These are phyloP conservation scores for Immersiella caudata DNA, from an alignment of 495 filamentous ascomycete genomes.

Conservation along the genomic window DNA sequence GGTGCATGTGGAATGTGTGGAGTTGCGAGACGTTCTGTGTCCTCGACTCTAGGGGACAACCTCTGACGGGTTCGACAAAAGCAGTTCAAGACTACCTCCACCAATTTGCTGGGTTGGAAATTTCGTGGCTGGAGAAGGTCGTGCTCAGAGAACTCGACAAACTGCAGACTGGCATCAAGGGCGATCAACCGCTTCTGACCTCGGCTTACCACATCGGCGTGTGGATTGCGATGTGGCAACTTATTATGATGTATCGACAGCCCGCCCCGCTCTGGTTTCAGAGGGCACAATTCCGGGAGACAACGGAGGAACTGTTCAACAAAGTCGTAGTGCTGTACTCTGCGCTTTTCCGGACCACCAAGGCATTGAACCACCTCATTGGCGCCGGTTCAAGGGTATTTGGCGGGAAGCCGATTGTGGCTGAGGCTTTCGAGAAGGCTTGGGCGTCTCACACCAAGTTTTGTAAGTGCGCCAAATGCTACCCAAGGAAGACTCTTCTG, in stretches of 20 bases:
- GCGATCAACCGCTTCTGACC: conserved; percentile 1
- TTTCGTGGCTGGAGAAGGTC: conserved; percentile 29
- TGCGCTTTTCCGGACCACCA: conserved; percentile 26
- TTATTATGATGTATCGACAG: conserved; percentile 33
- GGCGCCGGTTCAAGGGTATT: conserved; percentile 19
- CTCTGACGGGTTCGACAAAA: background rate
- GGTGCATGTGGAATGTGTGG: conserved; percentile 33
- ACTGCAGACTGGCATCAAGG: background rate
- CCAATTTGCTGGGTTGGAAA: conserved; percentile 22
- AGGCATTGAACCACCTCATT: conserved; percentile 17
- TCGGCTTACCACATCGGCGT: conserved; percentile 16
- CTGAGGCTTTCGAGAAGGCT: conserved; percentile 14
- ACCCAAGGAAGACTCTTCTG: background rate
- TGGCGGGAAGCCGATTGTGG: conserved; percentile 13
- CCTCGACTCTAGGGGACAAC: background rate
- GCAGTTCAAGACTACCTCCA: conserved; percentile 28
- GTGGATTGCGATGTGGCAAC: conserved; percentile 35
- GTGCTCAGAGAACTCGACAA: conserved; percentile 24
- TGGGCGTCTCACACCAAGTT: conserved; percentile 26
- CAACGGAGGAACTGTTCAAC: conserved; percentile 25
- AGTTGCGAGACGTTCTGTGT: conserved; percentile 26
- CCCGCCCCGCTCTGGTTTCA: conserved; percentile 16
- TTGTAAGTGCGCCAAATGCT: conserved; percentile 24
- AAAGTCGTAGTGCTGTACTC: conserved; percentile 30
- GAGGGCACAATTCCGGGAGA: conserved; percentile 23